Percentiles rank a stretch among this genome's conserved stretches.
Conservation (phyloP, 495 filamentous ascomycete species). For the Durotheca rogersii region DNA sequence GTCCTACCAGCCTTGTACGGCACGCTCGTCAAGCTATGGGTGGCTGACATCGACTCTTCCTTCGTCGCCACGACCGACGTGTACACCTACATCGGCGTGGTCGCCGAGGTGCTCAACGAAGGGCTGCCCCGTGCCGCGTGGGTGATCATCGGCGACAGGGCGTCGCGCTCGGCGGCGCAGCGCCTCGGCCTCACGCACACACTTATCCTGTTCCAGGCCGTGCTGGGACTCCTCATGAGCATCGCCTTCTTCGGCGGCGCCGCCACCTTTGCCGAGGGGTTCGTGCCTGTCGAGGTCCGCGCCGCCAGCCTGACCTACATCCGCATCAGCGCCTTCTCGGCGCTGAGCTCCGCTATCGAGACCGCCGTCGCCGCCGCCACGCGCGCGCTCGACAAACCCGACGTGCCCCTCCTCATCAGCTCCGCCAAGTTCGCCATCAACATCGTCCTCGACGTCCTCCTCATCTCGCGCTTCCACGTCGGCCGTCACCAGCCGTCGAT, state of each 20-base stretch:
- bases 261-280: conserved; percentile 55
- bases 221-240: conserved; percentile 61
- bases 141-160: conserved; percentile 67
- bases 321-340: conserved; percentile 61
- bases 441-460: conserved; percentile 68
- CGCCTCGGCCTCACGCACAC: conserved; percentile 64
- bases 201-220: conserved; percentile 59
- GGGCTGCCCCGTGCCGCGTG: conserved; percentile 69
- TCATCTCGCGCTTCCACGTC: conserved; percentile 69
- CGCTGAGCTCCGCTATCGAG: conserved; percentile 63
- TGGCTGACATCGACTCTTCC: conserved; percentile 65
- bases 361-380: conserved; percentile 62
- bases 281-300: conserved; percentile 63
- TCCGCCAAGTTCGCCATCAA: conserved; percentile 63
- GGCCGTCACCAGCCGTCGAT: conserved; percentile 54
- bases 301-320: conserved; percentile 62
- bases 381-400: conserved; percentile 68
- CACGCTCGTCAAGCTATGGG: conserved; percentile 73
- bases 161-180: conserved; percentile 51
- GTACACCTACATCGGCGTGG: conserved; percentile 59
- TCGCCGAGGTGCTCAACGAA: conserved; percentile 72
- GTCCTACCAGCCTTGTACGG: conserved; percentile 67
- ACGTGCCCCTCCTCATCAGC: conserved; percentile 71
- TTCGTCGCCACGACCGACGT: conserved; percentile 68
- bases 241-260: conserved; percentile 61